Evolutionary conservation across 805 yeast species (phyloP), one percentile per base, ranked within the genome.

Genomic region (Pichia paraexigua): DNA sequence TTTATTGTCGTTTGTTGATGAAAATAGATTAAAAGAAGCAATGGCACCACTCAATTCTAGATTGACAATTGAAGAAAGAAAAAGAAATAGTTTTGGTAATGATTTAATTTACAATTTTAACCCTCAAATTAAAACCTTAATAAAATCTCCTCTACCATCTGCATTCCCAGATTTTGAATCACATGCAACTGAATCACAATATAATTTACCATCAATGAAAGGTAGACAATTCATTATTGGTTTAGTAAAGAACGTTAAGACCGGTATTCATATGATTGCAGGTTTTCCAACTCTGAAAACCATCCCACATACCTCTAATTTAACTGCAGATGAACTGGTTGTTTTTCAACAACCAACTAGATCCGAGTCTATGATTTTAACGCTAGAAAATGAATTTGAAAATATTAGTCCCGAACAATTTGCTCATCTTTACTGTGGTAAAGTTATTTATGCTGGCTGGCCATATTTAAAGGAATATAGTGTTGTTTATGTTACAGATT

Each of bases 251-350:
- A 86, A 85, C 49, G 94, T 89, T 9, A 72, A 76, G 49, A 67
- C 76, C 2, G 97, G 98, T 41, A 70, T 70, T n/a, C 76, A 83
- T 2, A 71, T 86, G 51, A 69, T 86, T 50, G 95, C 96, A 11
- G 97, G 98, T 1, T 94, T 94, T 76, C 98, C 99, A 48, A 74
- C 92, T 15, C 74, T 94, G 61, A 68, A 78, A 46, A 80, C 95
- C 0, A 67, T 94, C 44, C 84, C 89, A 8, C 84, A 82, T 61
- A 64, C 71, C 0, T 66, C 73, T 5, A 71, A 76, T 46, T 66
- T 91, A 56, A 76, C 74, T 43, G 71, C 74, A 54, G 84, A 82
- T 53, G 86, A 83, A 55, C 82, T 89, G 13, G 70, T 76, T 52
- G 85, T 94, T 3, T 94, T 94, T 71, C 89, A 90, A 61, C 85